Evolutionary conservation across 2,329 filamentous ascomycete species (phyloP), one percentile per base, ranked within the genome.

Genomic region (Phoma sp.): DNA sequence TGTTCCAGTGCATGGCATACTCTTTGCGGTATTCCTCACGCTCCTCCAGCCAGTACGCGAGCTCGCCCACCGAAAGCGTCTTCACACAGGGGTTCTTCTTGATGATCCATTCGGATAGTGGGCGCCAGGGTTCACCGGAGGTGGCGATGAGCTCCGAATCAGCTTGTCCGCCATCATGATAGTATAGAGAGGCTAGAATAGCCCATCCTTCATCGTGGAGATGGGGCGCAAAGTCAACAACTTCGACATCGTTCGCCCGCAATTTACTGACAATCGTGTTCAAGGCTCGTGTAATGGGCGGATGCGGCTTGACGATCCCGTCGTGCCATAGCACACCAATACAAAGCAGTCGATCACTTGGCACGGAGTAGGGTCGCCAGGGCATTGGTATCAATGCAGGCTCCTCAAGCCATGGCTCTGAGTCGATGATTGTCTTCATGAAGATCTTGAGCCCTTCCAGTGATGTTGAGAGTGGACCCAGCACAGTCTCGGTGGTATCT

Each of bases 301-400:
- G 87, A 46, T 89, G 88, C 0, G 88, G 88, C 5, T 73, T 78
- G 4, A 89, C 86, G 44, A 86, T 78, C 8, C 82, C 83, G 66
- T 90, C 88, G 68, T 87, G 77, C 81, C 82, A 86, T 71, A 89
- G 78, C 29, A 90, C 81, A 4, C 78, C 87, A 47, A 90, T 76
- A 38, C 77, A 82, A 23, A 89, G 69, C 10, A 60, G 59, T 4
- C 60, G 48, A 47, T 54, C 52, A 52, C 40, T 42, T 7, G 66
- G 61, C n/a, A 69, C 25, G 7, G 47, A 37, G 43, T 62, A 59
- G 6, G 80, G 37, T 27, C 67, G 70, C 84, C 85, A 88, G 0
- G 83, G 82, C 23, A 87, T 79, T 0, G 85, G 84, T 1, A 86
- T 64, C 33, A 85, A 80, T n/a, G 80, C 80, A 0, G 85, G 80